Percentiles rank a stretch among this genome's conserved stretches.
These are phyloP conservation scores for Zygnema cylindricum DNA, from an alignment of 139 green algal genomes.

Conservation along the genomic window DNA sequence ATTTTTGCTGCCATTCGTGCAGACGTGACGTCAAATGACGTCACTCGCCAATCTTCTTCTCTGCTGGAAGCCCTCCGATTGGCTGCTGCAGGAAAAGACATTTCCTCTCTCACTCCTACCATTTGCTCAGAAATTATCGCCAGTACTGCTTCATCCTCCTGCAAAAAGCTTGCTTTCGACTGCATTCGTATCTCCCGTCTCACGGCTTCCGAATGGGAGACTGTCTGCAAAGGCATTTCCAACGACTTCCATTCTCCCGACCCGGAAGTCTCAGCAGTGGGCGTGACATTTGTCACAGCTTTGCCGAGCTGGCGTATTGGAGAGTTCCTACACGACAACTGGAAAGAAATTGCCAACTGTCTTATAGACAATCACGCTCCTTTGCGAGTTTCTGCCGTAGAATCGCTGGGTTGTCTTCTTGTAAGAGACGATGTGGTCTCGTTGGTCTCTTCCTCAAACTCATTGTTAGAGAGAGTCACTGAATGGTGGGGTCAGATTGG, in stretches of 20 bases:
- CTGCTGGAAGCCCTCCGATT: slow-evolving; percentile 48
- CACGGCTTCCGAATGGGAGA: slow-evolving; percentile 52
- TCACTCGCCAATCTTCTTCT: neutral
- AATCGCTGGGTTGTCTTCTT: slow-evolving; percentile 41
- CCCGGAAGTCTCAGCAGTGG: slow-evolving; percentile 20
- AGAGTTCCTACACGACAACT: slow-evolving; percentile 50
- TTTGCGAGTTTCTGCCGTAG: slow-evolving; percentile 34
- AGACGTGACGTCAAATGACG: neutral
- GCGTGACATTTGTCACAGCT: slow-evolving; percentile 35
- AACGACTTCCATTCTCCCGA: slow-evolving; percentile 26
- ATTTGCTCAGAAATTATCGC: slow-evolving; percentile 47
- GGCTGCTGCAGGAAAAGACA: slow-evolving; percentile 38
- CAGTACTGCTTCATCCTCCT: neutral
- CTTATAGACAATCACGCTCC: slow-evolving; percentile 27
- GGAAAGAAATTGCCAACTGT: slow-evolving; percentile 31
- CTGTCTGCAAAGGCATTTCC: slow-evolving; percentile 34
- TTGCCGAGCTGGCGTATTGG: slow-evolving; percentile 48
- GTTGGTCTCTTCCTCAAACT: neutral
- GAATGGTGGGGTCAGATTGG: slow-evolving; percentile 48
- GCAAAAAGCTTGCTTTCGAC: slow-evolving; percentile 49
- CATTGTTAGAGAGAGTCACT: slow-evolving; percentile 35
- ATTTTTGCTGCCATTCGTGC: neutral
- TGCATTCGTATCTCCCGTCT: slow-evolving; percentile 45
- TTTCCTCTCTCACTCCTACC: slow-evolving; percentile 36
- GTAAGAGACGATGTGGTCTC: slow-evolving; percentile 39